Evolutionary conservation across 1,139 yeast species (phyloP), one percentile per base, ranked within the genome.

Genomic region (Geotrichum histeridarum): DNA sequence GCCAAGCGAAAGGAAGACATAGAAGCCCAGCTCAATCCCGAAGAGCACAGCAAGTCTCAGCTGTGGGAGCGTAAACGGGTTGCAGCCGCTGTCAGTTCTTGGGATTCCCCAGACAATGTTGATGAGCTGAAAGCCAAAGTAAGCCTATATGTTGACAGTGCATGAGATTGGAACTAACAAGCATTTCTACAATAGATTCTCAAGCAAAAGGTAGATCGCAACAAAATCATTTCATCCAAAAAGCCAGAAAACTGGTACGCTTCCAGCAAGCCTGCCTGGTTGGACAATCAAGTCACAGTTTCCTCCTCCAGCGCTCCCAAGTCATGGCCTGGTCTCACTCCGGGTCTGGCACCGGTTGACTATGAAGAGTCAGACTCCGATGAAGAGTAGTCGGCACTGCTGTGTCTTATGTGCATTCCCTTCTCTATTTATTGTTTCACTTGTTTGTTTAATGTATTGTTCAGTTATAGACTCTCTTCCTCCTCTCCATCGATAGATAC

Each of bases 291-390:
- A 15, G 57, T 59, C 18, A 57, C 57, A 8, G 50, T 43, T 36
- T 9, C 43, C 2, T 36, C 38, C 11, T 11, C 51, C 12, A 54
- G 43, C 22, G 35, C 45, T 73, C 58, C 70, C 78, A 9, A 54
- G 33, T 78, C 77, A 62, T 83, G 89, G 48, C 61, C 60, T 9
- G 95, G 95, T 12, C 75, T 89, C 56, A 89, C 96, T 0, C 96
- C 96, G 1, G 96, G 96, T 54, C 77, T 89, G 69, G 96, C 96
- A 0, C 96, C 95, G 14, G 94, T 88, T 18, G 95, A 84, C 51
- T 78, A 77, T 61, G 76, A 75, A 53, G 77, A 75, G 32, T 61
- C 65, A 12, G 68, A 63, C 18, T 60, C 63, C 53, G 57, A 48
- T 39, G 41, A 49, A 32, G 35, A 49, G 18, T 30, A 39, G 18